Evolutionary conservation across 129 eudicot species (phyloP), one percentile per base, ranked within the genome.

Genomic region (Ambrosia artemisiifolia): DNA sequence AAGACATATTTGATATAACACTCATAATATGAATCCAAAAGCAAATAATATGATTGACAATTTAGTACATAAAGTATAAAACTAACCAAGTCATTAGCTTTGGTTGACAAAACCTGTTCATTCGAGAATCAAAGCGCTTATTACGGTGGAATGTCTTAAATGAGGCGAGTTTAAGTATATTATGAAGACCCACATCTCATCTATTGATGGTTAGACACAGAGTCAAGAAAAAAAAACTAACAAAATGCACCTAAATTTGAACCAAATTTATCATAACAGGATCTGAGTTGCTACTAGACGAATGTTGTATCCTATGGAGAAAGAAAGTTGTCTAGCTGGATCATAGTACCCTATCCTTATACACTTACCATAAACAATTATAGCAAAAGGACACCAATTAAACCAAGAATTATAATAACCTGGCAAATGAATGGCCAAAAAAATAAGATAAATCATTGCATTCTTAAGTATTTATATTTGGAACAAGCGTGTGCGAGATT

Each of bases 61-160:
- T 71, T 35, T 36, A 76, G 72, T 63, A 78, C 63, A 69, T 51
- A 61, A 83, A 70, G 73, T 70, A 66, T 40, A 64, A 73, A 80
- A 72, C 78, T 72, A 47, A 67, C 77, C 63, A 64, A 59, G n/a
- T 65, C 60, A 7, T 63, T 67, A 70, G 65, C 38, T 82, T 72
- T 32, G 24, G 70, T 60, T 30, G 57, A 18, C 65, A 46, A 24
- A 76, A 72, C 76, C 70, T 72, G 71, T 77, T 71, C 67, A 51
- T 30, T 55, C 20, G 73, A 38, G 32, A 67, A 65, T 33, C 36
- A 55, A 48, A 66, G 11, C 14, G 36, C 72, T 91, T 84, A 88
- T 7, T 6, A 4, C 42, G 7, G 38, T 35, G 38, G 38, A 35
- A 35, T 1, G 38, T 35, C 38, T 35, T 35, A 35, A 35, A 2